Conservation (phyloP, 257 asterid species). For the Perilla frutescens region DNA sequence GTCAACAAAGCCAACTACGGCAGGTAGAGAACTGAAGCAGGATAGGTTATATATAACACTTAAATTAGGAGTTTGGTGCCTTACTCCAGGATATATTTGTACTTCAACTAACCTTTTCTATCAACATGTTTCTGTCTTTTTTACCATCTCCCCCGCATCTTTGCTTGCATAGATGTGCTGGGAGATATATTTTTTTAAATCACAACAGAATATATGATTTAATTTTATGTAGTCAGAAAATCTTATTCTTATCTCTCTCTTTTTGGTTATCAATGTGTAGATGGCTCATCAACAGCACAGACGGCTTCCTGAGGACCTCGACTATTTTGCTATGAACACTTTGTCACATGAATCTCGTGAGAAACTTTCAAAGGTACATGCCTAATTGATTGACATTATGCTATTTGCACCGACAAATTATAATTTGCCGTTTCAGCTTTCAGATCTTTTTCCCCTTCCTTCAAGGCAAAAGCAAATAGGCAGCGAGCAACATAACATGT, state of each 20-base stretch:
- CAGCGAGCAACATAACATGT: neutral
- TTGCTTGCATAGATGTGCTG: neutral
- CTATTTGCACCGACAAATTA: neutral
- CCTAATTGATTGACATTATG: neutral
- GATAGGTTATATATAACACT: conserved; percentile 7
- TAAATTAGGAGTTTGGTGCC: too few species aligned
- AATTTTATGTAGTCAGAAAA: neutral
- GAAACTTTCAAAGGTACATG: conserved; percentile 86
- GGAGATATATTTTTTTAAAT: neutral
- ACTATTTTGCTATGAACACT: conserved; percentile 77
- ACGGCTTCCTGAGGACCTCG: conserved; percentile 76
- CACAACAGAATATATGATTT: neutral
- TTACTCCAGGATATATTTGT: neutral
- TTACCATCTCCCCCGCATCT: neutral
- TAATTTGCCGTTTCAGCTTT: neutral
- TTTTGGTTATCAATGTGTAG: conserved; percentile 48
- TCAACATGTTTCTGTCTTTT: conserved; percentile 7
- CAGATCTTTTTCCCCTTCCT: neutral
- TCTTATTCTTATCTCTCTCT: conserved; percentile 27
- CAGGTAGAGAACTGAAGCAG: conserved; percentile 59
- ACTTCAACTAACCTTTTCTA: neutral
- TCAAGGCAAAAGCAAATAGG: neutral
- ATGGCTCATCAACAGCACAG: conserved; percentile 88
- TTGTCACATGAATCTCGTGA: conserved; percentile 94
- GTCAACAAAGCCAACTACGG: conserved; percentile 88